Conservation (phyloP, 2,329 filamentous ascomycete genomes). For the Aspergillus tubingensis region DNA sequence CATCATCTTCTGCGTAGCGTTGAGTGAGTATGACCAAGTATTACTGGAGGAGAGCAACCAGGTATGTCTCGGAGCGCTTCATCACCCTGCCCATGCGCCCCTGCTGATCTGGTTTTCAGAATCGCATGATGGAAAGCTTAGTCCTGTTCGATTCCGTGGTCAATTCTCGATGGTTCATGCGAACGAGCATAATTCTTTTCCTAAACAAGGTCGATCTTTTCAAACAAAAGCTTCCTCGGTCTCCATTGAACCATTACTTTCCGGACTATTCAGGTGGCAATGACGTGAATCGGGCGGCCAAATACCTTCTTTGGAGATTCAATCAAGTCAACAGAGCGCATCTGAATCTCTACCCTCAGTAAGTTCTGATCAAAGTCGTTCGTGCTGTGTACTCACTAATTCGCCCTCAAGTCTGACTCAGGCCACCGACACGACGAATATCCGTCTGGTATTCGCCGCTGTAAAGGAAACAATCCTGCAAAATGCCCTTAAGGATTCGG, state of each 20-base stretch:
- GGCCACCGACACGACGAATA: slow-evolving; percentile 98
- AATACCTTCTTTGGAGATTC: slow-evolving; percentile 97
- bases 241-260: slow-evolving; percentile 91
- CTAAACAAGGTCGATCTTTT: slow-evolving; percentile 99
- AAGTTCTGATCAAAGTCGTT: slow-evolving; percentile 47
- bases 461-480: slow-evolving; percentile 99
- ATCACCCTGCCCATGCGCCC: slow-evolving; percentile 12
- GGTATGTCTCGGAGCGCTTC: slow-evolving; percentile 54
- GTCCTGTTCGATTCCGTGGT: slow-evolving; percentile 97
- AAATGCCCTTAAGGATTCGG: slow-evolving; percentile 96
- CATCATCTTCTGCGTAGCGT: slow-evolving; percentile 97
- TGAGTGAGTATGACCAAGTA: slow-evolving; percentile 98
- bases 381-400: slow-evolving; percentile 23
- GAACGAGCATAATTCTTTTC: slow-evolving; percentile 97
- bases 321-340: slow-evolving; percentile 98
- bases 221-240: slow-evolving; percentile 87
- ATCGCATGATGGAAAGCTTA: slow-evolving; percentile 99
- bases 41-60: slow-evolving; percentile 96
- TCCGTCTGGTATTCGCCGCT: slow-evolving; percentile 93
- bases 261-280: slow-evolving; percentile 97
- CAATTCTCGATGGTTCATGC: slow-evolving; percentile 98
- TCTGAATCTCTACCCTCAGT: slow-evolving; percentile 97
- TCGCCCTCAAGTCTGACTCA: slow-evolving; percentile 75
- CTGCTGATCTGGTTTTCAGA: slow-evolving; percentile 55
- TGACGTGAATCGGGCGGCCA: slow-evolving; percentile 96